Conservation (phyloP, 352 stramenopile species). For the Saprolegnia diclina region DNA sequence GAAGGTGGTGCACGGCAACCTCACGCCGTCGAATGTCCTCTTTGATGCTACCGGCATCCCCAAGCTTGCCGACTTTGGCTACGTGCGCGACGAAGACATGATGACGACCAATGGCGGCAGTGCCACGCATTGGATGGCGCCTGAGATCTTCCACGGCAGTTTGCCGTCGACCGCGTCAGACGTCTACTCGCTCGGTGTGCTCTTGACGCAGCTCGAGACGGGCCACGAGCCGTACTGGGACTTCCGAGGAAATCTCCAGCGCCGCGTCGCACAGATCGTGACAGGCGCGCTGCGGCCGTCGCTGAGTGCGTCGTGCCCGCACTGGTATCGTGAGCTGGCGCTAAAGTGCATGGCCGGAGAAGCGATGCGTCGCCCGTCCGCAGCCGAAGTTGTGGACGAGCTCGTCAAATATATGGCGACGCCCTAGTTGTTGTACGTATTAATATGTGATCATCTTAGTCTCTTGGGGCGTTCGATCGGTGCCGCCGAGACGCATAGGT, state of each 20-base stretch:
- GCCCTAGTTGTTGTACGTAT: too few species aligned
- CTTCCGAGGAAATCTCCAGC: background rate
- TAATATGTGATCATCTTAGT: too few species aligned
- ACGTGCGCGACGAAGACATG: background rate
- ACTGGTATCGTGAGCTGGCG: background rate
- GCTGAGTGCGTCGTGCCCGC: background rate
- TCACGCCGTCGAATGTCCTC: background rate
- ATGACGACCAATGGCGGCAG: background rate
- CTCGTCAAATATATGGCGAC: background rate
- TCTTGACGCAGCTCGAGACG: background rate
- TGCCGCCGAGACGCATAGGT: too few species aligned
- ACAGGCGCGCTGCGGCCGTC: background rate
- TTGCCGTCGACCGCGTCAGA: background rate
- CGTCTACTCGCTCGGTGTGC: background rate
- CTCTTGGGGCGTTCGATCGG: too few species aligned
- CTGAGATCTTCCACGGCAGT: background rate
- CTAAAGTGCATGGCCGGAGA: background rate
- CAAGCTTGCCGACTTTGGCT: background rate
- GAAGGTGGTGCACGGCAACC: background rate
- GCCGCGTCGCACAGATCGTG: background rate
- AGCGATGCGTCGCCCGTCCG: background rate
- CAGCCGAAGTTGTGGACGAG: background rate
- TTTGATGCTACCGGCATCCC: background rate
- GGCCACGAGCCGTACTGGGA: background rate
- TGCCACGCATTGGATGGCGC: background rate